Conservation (phyloP, 2,329 filamentous ascomycete genomes). For the Talaromyces islandicus region DNA sequence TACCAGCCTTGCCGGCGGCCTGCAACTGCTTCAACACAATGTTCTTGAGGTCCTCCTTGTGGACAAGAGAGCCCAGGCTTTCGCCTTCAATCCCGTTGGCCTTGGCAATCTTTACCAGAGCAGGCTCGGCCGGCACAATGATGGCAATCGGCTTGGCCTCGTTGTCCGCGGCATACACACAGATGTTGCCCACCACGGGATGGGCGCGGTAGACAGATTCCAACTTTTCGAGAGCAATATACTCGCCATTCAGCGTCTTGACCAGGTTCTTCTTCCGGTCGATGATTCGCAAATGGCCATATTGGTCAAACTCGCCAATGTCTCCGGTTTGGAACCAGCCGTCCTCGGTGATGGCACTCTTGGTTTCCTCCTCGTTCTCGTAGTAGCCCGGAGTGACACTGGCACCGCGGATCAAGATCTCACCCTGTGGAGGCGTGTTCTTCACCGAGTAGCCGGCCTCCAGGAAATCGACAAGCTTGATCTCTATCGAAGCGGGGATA, state of each 20-base stretch:
- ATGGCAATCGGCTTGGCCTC: constrained; percentile 76
- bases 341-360: constrained; percentile 68
- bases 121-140: constrained; percentile 58
- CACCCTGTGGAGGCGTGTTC: constrained; percentile 75
- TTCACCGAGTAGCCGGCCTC: constrained; percentile 81
- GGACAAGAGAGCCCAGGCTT: constrained; percentile 60
- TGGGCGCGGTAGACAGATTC: constrained; percentile 83
- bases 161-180: constrained; percentile 72
- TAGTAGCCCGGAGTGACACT: constrained; percentile 74
- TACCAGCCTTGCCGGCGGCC: constrained; percentile 28
- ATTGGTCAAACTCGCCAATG: constrained; percentile 78
- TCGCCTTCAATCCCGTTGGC: constrained; percentile 59
- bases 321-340: constrained; percentile 98
- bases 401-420: constrained; percentile 80
- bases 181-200: constrained; percentile 76
- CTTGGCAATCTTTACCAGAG: constrained; percentile 50
- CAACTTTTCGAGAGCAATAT: constrained; percentile 93
- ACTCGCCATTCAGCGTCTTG: constrained; percentile 92
- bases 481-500: constrained; percentile 68
- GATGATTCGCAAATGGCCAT: constrained; percentile 79
- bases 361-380: constrained; percentile 79
- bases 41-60: constrained; percentile 37
- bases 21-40: constrained; percentile 37
- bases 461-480: constrained; percentile 85
- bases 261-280: constrained; percentile 98